phyloP scores from a whole-genome alignment of 495 filamentous ascomycete genomes.

The Aspergillus homomorphus region DNA sequence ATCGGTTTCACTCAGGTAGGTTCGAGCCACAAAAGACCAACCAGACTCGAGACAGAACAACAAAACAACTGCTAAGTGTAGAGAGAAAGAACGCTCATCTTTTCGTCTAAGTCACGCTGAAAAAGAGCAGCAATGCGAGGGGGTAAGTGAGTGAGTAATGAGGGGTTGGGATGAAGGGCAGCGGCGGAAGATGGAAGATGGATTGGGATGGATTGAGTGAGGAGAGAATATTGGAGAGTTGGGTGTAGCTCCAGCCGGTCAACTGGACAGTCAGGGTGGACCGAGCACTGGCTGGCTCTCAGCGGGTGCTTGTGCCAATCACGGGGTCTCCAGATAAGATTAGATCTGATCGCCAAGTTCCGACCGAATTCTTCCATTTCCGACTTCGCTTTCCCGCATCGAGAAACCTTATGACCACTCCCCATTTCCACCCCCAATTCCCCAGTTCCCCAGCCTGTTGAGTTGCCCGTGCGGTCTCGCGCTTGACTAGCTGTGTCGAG shows the following conservation, averaged over 20 bases:
- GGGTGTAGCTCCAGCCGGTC: not conserved
- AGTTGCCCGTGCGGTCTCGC: not conserved
- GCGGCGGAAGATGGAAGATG: slow-evolving; percentile 4
- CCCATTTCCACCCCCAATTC: not conserved
- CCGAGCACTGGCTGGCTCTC: too few species aligned
- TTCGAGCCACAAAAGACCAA: slow-evolving; percentile 1
- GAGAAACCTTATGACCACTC: not conserved
- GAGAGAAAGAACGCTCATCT: slow-evolving; percentile 23
- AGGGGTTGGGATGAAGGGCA: not conserved
- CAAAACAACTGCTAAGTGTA: slow-evolving; percentile 21
- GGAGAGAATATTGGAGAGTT: not conserved
- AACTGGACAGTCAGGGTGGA: not conserved
- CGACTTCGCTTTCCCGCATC: not conserved
- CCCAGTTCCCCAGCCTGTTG: not conserved
- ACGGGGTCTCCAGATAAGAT: slow-evolving; percentile 40
- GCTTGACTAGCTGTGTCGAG: slow-evolving; percentile 10
- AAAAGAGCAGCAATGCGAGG: not conserved
- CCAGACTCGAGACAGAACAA: slow-evolving; percentile 11
- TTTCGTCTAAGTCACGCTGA: slow-evolving; percentile 13
- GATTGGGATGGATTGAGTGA: slow-evolving; percentile 8
- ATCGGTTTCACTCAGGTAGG: not conserved
- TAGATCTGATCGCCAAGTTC: slow-evolving; percentile 39
- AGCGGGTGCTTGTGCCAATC: slow-evolving; percentile 35
- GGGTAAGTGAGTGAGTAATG: too few species aligned
- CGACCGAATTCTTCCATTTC: slow-evolving; percentile 20